phyloP scores from a whole-genome alignment of 2,329 filamentous ascomycete species.

The Mycosphaerelloides madeirae region DNA sequence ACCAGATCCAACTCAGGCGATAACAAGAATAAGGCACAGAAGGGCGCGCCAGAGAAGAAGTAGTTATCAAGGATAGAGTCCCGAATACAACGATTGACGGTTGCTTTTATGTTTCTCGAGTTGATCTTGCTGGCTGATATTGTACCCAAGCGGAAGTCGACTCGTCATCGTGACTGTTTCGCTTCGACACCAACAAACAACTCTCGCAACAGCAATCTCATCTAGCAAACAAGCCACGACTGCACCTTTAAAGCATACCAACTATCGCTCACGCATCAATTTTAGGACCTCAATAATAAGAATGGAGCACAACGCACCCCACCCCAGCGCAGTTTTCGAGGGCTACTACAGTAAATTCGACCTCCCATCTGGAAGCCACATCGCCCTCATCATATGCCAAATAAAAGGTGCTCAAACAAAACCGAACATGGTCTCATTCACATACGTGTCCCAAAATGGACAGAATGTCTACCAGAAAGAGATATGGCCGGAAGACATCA shows the following conservation, averaged over 20 bases:
- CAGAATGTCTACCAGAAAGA: slow-evolving; percentile 38
- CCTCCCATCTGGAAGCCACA: slow-evolving; percentile 42
- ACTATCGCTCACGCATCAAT: not conserved
- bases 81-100: not conserved
- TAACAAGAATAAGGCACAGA: slow-evolving; percentile 25
- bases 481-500: slow-evolving; percentile 40
- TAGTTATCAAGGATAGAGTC: not conserved
- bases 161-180: no score
- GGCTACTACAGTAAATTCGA: slow-evolving; percentile 50
- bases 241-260: no score
- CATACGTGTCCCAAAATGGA: slow-evolving; percentile 41
- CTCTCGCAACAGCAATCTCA: no score
- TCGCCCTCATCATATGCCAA: slow-evolving; percentile 45
- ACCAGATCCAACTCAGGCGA: not conserved
- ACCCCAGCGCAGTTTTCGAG: slow-evolving; percentile 42
- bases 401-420: slow-evolving; percentile 39
- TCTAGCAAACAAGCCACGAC: no score
- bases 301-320: slow-evolving; percentile 42
- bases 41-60: slow-evolving; percentile 33
- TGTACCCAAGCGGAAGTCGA: no score
- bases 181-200: no score
- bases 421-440: slow-evolving; percentile 47
- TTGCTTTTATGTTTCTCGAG: no score
- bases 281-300: not conserved
- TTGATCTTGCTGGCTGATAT: no score